Evolutionary conservation across 75 land plant species (phyloP).

Genomic region (Picea glauca): DNA sequence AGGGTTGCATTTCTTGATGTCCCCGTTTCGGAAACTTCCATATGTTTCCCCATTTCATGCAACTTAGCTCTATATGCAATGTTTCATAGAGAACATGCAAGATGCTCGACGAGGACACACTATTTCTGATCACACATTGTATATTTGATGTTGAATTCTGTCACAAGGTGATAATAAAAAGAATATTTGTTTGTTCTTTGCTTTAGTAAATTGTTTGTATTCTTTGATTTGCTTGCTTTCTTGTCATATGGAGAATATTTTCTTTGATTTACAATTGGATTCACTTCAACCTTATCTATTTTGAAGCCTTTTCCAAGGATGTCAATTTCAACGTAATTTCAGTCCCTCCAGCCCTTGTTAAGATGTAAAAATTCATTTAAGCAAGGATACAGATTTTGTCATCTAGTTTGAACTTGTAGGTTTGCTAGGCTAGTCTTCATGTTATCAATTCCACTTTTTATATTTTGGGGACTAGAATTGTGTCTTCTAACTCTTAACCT

Average conservation of each 20-base stretch:
- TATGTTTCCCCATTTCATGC: too few species aligned
- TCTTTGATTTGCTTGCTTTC: neutral
- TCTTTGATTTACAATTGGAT: neutral
- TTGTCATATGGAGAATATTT: neutral
- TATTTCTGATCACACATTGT: too few species aligned
- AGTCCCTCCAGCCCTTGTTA: neutral
- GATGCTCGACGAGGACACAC: neutral
- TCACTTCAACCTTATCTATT: neutral
- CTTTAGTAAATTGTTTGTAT: neutral
- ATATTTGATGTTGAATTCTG: too few species aligned
- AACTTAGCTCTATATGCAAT: neutral
- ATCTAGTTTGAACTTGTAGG: neutral
- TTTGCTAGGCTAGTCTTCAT: neutral
- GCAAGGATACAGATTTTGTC: neutral
- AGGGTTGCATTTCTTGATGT: too few species aligned
- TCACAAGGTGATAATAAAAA: too few species aligned
- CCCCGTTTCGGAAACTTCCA: too few species aligned
- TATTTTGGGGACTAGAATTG: neutral
- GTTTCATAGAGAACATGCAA: neutral
- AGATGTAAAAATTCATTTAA: neutral
- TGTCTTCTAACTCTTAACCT: neutral
- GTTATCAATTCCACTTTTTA: neutral
- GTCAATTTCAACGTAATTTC: neutral
- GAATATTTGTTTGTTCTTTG: neutral
- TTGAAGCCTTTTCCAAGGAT: neutral